A percentile compares a stretch with the other conserved stretches of the same genome.
Evolutionary conservation across 345 rosid species (phyloP).

Genomic region (Microthlaspi erraticum): DNA sequence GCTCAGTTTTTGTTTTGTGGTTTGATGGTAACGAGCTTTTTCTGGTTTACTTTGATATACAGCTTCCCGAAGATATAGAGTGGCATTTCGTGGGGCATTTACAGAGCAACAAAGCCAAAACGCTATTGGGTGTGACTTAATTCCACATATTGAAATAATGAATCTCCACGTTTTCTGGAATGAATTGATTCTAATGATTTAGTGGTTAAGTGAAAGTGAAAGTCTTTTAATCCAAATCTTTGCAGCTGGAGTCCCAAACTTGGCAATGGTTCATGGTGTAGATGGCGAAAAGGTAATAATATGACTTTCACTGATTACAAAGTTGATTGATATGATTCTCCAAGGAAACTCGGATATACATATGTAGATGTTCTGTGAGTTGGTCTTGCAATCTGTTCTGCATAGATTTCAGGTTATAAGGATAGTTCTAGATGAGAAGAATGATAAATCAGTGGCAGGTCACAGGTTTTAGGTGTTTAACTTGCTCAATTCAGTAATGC

Average conservation of each 20-base stretch:
- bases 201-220: slow-evolving; percentile 10
- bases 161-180: background rate
- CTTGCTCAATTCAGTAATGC: background rate
- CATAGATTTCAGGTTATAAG: background rate
- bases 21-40: slow-evolving; percentile 11
- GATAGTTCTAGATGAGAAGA: background rate
- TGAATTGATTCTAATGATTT: slow-evolving; percentile 5
- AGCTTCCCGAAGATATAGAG: slow-evolving; percentile 86
- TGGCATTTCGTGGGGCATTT: slow-evolving; percentile 93
- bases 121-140: slow-evolving; percentile 61
- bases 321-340: background rate
- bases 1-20: background rate
- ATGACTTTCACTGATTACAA: background rate
- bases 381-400: slow-evolving; percentile 12
- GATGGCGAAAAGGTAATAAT: slow-evolving; percentile 75
- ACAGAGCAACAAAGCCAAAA: slow-evolving; percentile 92
- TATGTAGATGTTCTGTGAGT: background rate
- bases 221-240: slow-evolving; percentile 21
- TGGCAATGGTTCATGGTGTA: slow-evolving; percentile 74
- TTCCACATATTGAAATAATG: background rate
- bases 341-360: background rate
- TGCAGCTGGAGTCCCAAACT: slow-evolving; percentile 86
- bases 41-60: slow-evolving; percentile 21
- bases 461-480: background rate
- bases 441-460: background rate